Evolutionary conservation across 768 basidiomycete genomes (phyloP).

Genomic region (Lanmaoa pseudosensibilis): DNA sequence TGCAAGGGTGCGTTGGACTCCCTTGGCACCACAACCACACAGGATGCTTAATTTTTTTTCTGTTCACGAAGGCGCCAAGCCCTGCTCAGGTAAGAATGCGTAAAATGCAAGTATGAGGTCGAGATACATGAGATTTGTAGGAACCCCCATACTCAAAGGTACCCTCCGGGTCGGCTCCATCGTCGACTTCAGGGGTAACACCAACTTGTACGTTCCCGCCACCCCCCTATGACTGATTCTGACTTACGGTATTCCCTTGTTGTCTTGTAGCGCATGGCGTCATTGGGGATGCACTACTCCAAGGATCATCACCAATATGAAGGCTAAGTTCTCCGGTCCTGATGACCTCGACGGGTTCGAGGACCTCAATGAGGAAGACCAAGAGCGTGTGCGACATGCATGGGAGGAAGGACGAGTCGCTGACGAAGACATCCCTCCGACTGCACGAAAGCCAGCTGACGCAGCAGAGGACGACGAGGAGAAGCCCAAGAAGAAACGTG

Average conservation of each 20-base stretch:
- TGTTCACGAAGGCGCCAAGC: constrained; percentile 66
- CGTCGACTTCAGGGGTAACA: constrained; percentile 71
- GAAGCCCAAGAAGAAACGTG: constrained; percentile 54
- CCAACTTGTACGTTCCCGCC: constrained; percentile 54
- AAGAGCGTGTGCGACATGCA: constrained; percentile 68
- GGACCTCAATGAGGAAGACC: constrained; percentile 64
- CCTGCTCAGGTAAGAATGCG: constrained; percentile 58
- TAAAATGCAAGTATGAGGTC: not conserved
- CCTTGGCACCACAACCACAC: constrained; percentile 14
- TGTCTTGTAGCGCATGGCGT: constrained; percentile 64
- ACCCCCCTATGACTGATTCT: not conserved
- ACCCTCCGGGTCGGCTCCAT: constrained; percentile 69
- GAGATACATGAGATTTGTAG: constrained; percentile 37
- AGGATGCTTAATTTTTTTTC: constrained; percentile 20
- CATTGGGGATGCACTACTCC: constrained; percentile 88
- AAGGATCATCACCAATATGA: constrained; percentile 70
- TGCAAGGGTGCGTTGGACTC: constrained; percentile 63
- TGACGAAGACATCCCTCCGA: constrained; percentile 79
- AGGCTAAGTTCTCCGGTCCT: constrained; percentile 54
- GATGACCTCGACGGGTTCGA: constrained; percentile 87
- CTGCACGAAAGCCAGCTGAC: constrained; percentile 58
- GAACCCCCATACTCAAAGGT: constrained; percentile 72
- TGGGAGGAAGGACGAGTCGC: constrained; percentile 78
- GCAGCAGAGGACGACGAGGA: constrained; percentile 50
- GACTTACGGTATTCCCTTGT: not conserved